Conservation (phyloP, 768 basidiomycete species). For the Mycena polygramma region DNA sequence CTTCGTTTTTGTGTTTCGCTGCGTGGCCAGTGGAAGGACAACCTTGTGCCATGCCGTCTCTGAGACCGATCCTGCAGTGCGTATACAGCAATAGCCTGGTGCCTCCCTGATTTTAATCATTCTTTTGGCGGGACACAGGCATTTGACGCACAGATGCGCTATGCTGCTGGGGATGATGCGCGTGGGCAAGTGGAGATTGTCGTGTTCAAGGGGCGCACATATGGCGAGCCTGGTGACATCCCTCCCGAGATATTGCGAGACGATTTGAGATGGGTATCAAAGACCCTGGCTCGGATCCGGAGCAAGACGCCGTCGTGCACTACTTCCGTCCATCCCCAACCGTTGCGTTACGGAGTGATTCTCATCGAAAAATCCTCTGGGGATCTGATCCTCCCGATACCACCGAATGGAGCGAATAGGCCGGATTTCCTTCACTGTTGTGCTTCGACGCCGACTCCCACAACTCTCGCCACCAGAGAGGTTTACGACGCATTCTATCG, state of each 20-base stretch:
- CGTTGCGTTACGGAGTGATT: slow-evolving; percentile 20
- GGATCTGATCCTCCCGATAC: slow-evolving; percentile 19
- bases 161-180: slow-evolving; percentile 16
- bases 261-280: slow-evolving; percentile 10
- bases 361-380: slow-evolving; percentile 29
- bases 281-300: slow-evolving; percentile 14
- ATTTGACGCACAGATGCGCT: slow-evolving; percentile 22
- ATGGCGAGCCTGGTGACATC: slow-evolving; percentile 2
- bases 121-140: slow-evolving; percentile 24
- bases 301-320: slow-evolving; percentile 19
- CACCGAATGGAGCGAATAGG: too few species aligned
- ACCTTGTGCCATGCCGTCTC: slow-evolving; percentile 27
- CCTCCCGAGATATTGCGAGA: slow-evolving; percentile 20
- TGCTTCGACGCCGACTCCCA: too few species aligned
- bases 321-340: slow-evolving; percentile 20
- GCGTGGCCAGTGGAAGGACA: slow-evolving; percentile 21
- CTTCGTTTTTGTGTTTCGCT: slow-evolving; percentile 29
- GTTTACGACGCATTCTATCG: too few species aligned
- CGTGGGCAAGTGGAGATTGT: slow-evolving; percentile 14
- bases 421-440: too few species aligned
- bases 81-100: slow-evolving; percentile 13
- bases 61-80: slow-evolving; percentile 20
- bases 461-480: too few species aligned
- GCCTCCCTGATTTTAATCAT: background rate
- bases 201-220: slow-evolving; percentile 12